A percentile compares a stretch with the other conserved stretches of the same genome.
These are phyloP conservation scores for Fusarium brachygibbosum DNA, from an alignment of 2,329 filamentous ascomycete species.

Conservation along the genomic window DNA sequence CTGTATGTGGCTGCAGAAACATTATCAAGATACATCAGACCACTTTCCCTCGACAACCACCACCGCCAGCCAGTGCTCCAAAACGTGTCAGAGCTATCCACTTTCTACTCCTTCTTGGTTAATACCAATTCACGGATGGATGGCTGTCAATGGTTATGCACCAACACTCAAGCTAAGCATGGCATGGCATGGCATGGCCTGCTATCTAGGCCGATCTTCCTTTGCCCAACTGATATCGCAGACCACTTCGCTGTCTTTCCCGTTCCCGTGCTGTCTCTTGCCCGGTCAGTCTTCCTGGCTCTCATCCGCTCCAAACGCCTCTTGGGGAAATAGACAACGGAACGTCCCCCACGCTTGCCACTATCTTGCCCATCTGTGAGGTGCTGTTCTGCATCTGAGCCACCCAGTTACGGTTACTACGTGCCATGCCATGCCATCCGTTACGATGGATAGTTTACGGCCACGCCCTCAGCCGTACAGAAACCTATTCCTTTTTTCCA, in stretches of 20 bases:
- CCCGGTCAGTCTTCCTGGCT: conserved; percentile 42
- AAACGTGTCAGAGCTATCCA: conserved; percentile 29
- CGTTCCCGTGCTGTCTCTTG: conserved; percentile 19
- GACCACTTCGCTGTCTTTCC: conserved; percentile 36
- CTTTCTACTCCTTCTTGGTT: conserved; percentile 25
- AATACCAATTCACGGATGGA: neutral
- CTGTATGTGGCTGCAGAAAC: conserved; percentile 17
- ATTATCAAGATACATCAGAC: conserved; percentile 34
- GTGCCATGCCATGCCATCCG: conserved; percentile 32
- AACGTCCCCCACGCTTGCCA: conserved; percentile 46
- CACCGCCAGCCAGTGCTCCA: conserved; percentile 24
- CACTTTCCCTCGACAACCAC: conserved; percentile 27
- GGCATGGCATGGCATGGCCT: conserved; percentile 1
- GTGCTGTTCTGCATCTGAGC: conserved; percentile 36
- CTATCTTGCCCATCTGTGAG: conserved; percentile 41
- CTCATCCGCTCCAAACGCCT: conserved; percentile 23
- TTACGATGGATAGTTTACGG: conserved; percentile 30
- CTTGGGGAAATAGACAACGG: conserved; percentile 22
- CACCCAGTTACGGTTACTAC: conserved; percentile 13
- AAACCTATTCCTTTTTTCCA: conserved; percentile 12
- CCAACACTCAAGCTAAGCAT: conserved; percentile 15
- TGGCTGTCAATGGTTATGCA: conserved; percentile 11
- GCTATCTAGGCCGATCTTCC: conserved; percentile 11
- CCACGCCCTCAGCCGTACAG: conserved; percentile 38
- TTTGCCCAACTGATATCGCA: conserved; percentile 29